A percentile compares a stretch with the other conserved stretches of the same genome.
Evolutionary conservation across 2,329 filamentous ascomycete species (phyloP).

Genomic region (Exophiala dermatitidis): DNA sequence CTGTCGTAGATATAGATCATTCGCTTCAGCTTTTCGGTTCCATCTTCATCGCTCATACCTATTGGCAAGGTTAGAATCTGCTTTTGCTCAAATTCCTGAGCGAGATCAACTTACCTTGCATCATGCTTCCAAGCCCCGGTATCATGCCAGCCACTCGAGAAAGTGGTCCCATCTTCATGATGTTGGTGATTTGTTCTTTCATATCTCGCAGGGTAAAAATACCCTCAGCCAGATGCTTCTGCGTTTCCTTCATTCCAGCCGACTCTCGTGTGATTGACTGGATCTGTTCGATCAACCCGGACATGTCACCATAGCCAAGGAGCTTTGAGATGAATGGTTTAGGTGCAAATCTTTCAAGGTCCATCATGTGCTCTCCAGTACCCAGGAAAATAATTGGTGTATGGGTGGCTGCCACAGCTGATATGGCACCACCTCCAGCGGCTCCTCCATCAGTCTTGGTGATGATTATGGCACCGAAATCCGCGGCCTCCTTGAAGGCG

Average conservation of each 20-base stretch:
- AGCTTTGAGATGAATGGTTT: constrained; percentile 91
- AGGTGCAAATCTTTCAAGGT: constrained; percentile 86
- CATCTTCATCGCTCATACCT: constrained; percentile 94
- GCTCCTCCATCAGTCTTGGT: constrained; percentile 97
- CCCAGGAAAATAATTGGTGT: constrained; percentile 98
- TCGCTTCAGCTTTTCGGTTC: constrained; percentile 82
- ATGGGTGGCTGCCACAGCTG: constrained; percentile 89
- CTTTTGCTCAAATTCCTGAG: neutral
- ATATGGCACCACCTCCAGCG: constrained; percentile 92
- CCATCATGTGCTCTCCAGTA: constrained; percentile 94
- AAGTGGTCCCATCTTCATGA: constrained; percentile 98
- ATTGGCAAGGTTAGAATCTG: neutral
- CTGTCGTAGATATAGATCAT: constrained; percentile 99
- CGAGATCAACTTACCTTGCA: constrained; percentile 56
- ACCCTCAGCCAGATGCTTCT: constrained; percentile 96
- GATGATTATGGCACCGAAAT: constrained; percentile 97
- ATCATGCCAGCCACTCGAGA: constrained; percentile 99
- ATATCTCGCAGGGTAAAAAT: constrained; percentile 94
- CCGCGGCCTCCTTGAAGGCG: constrained; percentile 93
- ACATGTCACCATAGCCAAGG: constrained; percentile 95
- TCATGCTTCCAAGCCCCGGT: constrained; percentile 85
- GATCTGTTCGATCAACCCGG: constrained; percentile 89
- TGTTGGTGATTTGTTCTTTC: constrained; percentile 89
- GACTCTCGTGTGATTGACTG: constrained; percentile 92
- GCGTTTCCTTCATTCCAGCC: constrained; percentile 72